These are phyloP conservation scores for Gliomastix tumulicola DNA, from an alignment of 2,329 filamentous ascomycete genomes.

Conservation along the genomic window DNA sequence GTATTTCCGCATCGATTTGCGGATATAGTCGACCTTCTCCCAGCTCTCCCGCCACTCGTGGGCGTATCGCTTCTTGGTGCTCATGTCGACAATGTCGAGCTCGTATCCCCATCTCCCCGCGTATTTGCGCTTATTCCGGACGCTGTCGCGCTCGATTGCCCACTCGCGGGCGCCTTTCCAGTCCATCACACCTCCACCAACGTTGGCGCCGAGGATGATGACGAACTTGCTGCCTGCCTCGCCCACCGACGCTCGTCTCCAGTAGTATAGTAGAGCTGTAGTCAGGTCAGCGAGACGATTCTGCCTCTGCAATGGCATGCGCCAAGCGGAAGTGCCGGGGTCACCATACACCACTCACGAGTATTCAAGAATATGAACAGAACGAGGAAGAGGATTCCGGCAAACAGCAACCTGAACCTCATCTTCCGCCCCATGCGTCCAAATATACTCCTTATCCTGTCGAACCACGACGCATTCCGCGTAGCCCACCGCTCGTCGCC, in stretches of 20 bases:
- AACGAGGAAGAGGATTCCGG: constrained; percentile 52
- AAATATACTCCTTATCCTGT: constrained; percentile 36
- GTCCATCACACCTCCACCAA: constrained; percentile 96
- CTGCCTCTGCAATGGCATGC: no score
- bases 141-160: constrained; percentile 95
- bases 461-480: constrained; percentile 36
- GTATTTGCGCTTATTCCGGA: constrained; percentile 92
- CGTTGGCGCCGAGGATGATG: constrained; percentile 86
- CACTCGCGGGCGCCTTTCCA: constrained; percentile 97
- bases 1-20: constrained; percentile 85
- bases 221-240: constrained; percentile 89
- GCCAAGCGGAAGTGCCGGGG: background rate
- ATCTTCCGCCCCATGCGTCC: constrained; percentile 55
- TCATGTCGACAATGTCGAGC: constrained; percentile 95
- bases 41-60: constrained; percentile 99
- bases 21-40: constrained; percentile 96
- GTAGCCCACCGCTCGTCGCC: constrained; percentile 43
- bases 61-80: constrained; percentile 95
- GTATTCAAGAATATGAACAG: constrained; percentile 64
- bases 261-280: constrained; percentile 49
- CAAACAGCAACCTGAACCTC: constrained; percentile 55
- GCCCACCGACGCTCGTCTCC: constrained; percentile 64
- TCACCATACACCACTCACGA: constrained; percentile 66
- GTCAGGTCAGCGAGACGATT: no score
- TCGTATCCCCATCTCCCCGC: constrained; percentile 86